Percentiles rank a stretch among this genome's conserved stretches.
Conservation (phyloP, 2,329 filamentous ascomycete species). For the Ceratocystis smalleyi region DNA sequence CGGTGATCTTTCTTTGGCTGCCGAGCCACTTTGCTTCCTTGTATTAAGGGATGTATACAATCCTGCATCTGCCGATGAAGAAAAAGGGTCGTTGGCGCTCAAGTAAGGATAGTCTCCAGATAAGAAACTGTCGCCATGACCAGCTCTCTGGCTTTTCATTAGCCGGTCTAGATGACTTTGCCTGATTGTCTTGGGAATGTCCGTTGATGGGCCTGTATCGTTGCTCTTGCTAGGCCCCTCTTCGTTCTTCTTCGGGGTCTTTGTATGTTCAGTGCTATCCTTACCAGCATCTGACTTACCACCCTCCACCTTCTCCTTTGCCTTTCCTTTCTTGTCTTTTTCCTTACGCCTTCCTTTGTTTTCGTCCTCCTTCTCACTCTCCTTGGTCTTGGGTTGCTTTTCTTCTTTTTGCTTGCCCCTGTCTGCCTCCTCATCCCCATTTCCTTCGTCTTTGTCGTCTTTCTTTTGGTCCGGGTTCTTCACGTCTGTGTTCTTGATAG, state of each 20-base stretch:
- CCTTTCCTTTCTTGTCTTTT: neutral
- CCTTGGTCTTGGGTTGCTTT: neutral
- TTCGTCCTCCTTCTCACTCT: neutral
- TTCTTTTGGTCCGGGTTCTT: neutral
- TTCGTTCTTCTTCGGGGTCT: neutral
- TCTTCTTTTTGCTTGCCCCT: neutral
- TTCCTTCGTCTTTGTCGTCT: neutral
- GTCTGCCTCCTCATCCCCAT: neutral
- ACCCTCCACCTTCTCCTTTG: neutral
- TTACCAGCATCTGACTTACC: neutral
- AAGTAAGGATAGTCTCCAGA: neutral
- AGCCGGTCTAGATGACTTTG: neutral
- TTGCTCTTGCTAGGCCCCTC: neutral
- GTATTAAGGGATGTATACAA: neutral
- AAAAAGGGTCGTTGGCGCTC: neutral
- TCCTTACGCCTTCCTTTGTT: neutral
- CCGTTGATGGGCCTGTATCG: neutral
- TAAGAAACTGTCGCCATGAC: neutral
- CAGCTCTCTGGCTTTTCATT: too few relatives aligned
- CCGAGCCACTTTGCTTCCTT: neutral
- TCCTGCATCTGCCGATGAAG: neutral
- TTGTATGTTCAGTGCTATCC: neutral
- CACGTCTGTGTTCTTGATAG: neutral
- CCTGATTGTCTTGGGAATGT: neutral
- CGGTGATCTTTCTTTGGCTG: neutral